Evolutionary conservation across 2,329 filamentous ascomycete species (phyloP), one percentile per base, ranked within the genome.

Genomic region (Magnaporthiopsis incrustans): DNA sequence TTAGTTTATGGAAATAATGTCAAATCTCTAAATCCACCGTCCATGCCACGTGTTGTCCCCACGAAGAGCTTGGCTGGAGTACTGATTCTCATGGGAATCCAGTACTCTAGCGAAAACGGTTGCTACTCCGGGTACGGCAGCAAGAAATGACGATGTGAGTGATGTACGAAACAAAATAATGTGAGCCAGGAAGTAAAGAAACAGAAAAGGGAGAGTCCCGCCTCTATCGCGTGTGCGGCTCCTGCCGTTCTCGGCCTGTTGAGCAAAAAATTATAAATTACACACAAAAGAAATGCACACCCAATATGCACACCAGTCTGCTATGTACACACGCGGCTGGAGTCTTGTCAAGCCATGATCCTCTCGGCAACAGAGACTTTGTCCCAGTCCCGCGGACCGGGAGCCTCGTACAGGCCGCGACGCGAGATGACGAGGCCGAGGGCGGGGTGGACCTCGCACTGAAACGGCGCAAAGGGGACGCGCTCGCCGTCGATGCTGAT

Each of bases 401-500:
- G 77, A 0, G 82, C 80, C 71, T 96, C 92, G 73, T 92, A 97
- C 64, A 83, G 77, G 66, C 87, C 90, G 33, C 81, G 85, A 76
- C 89, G 91, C 61, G 91, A 91, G 67, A 98, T 79, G n/a, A 94
- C 90, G 4, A 90, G 91, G 1, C 91, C 95, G 30, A 99, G 79
- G 0, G 89, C 90, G 63, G 80, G 84, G 74, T 97, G 92, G 8
- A 97, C 82, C 77, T 99, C 95, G 2, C 88, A 91, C 78, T 99
- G 95, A 73, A 97, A 96, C 0, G 91, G 89, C 70, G 89, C 89
- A 73, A 96, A 98, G 0, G 92, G 90, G 3, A 96, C 82, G 63
- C 85, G 83, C 77, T 99, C 95, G 53, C 95, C 95, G 72, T 98
- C 95, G 68, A 99, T 92, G 73, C 92, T 96, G 73, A 99, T 96